Conservation (phyloP, 768 basidiomycete species). For the Solioccasus polychromus region DNA sequence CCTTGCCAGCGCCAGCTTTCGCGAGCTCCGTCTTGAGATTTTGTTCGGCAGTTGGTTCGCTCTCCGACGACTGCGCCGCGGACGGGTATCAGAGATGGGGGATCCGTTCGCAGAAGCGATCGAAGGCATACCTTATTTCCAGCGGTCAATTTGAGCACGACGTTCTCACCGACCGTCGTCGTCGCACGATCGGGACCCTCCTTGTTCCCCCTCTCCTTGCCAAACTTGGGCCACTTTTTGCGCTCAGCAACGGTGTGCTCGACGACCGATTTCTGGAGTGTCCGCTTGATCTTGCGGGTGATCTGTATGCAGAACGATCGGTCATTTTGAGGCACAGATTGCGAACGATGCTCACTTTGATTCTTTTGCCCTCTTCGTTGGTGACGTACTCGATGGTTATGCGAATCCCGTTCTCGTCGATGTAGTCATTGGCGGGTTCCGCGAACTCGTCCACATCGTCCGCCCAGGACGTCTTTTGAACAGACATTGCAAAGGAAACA, state of each 20-base stretch:
- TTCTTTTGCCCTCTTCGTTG: constrained; percentile 92
- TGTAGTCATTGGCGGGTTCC: constrained; percentile 56
- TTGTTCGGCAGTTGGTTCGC: constrained; percentile 64
- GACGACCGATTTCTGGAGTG: constrained; percentile 88
- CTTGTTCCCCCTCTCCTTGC: constrained; percentile 82
- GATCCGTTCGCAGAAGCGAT: neutral
- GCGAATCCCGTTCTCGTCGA: constrained; percentile 84
- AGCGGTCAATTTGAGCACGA: constrained; percentile 57
- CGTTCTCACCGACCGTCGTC: constrained; percentile 82
- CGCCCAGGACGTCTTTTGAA: constrained; percentile 77
- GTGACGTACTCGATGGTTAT: constrained; percentile 78
- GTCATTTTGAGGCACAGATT: neutral
- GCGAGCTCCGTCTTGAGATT: constrained; percentile 62
- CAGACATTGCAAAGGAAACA: constrained; percentile 17
- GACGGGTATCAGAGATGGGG: neutral
- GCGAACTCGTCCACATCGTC: constrained; percentile 83
- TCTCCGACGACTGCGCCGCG: constrained; percentile 51
- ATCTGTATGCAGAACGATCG: constrained; percentile 47
- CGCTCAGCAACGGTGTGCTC: constrained; percentile 92
- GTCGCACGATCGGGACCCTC: constrained; percentile 91
- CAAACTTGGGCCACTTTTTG: constrained; percentile 92
- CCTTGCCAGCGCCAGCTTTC: constrained; percentile 80
- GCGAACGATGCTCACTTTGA: constrained; percentile 60
- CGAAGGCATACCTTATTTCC: constrained; percentile 55
- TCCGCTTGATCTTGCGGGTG: constrained; percentile 81